Evolutionary conservation across 768 basidiomycete species (phyloP), one percentile per base, ranked within the genome.

Genomic region (Russula sp.): DNA sequence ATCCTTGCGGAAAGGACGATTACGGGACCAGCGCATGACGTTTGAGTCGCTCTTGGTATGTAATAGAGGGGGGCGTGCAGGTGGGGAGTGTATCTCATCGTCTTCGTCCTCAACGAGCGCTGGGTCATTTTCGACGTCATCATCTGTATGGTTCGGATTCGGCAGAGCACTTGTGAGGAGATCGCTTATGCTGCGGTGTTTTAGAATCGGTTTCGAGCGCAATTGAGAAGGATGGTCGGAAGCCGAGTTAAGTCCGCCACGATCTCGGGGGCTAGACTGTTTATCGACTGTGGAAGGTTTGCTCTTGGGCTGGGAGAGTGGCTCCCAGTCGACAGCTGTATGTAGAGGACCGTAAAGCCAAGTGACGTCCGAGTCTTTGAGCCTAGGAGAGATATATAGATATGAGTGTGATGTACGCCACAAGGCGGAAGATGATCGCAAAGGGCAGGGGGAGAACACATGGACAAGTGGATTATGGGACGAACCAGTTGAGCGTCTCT

Each of bases 261-360:
- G 72, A 62, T 84, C 80, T 67, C 76, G 80, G 60, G 78, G 74
- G n/a, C 74, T 73, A 34, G 79, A 69, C 22, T 79, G 73, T 67
- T 74, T 75, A 59, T 77, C 73, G 10, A 75, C 70, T 0, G 70
- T 71, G 42, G 74, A 75, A 18, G 76, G 76, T 1, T 77, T 74
- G 7, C 79, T 74, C 55, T 71, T 71, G 42, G 80, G 81, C 71
- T 83, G 85, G 2, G 85, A 82, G 0, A 86, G 84, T 4, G 87
- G 88, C 4, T 85, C 80, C 77, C 88, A 89, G 68, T 93, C 92
- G 50, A 87, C 85, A n/a, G 92, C 93, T 0, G 94, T 92, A 74
- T 99, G 96, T 0, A 99, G 79, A 22, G 96, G 96, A 0, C 96
- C 96, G 71, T 99, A 98, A 0, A 99, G 84, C 96, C 96, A 99